A percentile compares a stretch with the other conserved stretches of the same genome.
Evolutionary conservation across 1,139 yeast species (phyloP).

Genomic region (Geotrichum europaeum): DNA sequence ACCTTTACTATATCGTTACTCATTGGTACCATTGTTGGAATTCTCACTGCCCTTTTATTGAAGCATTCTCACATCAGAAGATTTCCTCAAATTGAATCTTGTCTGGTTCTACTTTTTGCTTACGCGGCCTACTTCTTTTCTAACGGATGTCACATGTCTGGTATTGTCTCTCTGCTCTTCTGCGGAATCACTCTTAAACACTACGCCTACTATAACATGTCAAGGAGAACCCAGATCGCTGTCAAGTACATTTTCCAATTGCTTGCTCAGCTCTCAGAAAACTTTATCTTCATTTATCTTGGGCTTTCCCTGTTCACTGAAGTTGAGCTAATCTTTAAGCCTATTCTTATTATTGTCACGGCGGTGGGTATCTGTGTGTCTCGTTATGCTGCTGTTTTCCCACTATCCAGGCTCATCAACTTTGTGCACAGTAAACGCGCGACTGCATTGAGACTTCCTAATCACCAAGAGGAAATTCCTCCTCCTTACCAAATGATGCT

Average conservation of each 20-base stretch:
- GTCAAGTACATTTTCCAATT: slow-evolving; percentile 91
- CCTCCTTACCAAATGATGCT: slow-evolving; percentile 98
- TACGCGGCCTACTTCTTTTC: slow-evolving; percentile 96
- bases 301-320: slow-evolving; percentile 94
- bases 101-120: slow-evolving; percentile 83
- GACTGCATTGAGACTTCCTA: slow-evolving; percentile 30
- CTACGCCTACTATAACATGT: slow-evolving; percentile 96
- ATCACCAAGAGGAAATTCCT: slow-evolving; percentile 90
- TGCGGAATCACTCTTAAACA: slow-evolving; percentile 96
- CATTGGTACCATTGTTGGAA: slow-evolving; percentile 84
- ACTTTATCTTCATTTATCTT: slow-evolving; percentile 90
- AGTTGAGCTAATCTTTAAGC: slow-evolving; percentile 91
- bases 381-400: slow-evolving; percentile 97
- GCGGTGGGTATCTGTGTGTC: slow-evolving; percentile 89
- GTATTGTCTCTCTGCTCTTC: slow-evolving; percentile 88
- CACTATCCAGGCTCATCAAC: slow-evolving; percentile 77
- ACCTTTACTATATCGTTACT: slow-evolving; percentile 89
- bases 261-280: slow-evolving; percentile 90
- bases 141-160: slow-evolving; percentile 98
- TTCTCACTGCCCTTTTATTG: slow-evolving; percentile 78
- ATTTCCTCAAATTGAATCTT: slow-evolving; percentile 93
- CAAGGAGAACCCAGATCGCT: slow-evolving; percentile 93
- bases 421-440: slow-evolving; percentile 62
- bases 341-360: slow-evolving; percentile 82
- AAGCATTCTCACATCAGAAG: slow-evolving; percentile 91